Conservation (phyloP, 1,139 yeast species). For the Candida sanyaensis region DNA sequence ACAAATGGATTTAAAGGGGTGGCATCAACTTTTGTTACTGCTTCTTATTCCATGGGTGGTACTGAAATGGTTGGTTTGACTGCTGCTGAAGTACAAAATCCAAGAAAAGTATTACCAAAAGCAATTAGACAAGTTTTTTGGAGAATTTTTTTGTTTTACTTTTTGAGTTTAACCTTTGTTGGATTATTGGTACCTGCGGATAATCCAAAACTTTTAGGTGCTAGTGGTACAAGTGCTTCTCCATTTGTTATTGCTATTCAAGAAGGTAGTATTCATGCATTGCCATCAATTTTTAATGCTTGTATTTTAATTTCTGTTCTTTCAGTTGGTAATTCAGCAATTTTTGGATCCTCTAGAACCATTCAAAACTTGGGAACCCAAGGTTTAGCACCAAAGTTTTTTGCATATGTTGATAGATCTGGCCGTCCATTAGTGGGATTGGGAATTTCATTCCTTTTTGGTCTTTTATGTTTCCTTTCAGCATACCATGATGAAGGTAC, state of each 20-base stretch:
- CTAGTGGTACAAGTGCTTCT: slow-evolving; percentile 38
- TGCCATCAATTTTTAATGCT: slow-evolving; percentile 48
- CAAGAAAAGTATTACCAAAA: slow-evolving; percentile 37
- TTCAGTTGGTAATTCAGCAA: slow-evolving; percentile 48
- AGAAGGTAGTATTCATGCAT: slow-evolving; percentile 48
- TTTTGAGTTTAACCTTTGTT: slow-evolving; percentile 39
- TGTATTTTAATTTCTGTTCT: slow-evolving; percentile 42
- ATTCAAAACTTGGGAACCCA: slow-evolving; percentile 42
- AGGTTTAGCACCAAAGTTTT: slow-evolving; percentile 40
- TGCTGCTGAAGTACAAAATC: slow-evolving; percentile 39
- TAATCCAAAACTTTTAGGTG: slow-evolving; percentile 34
- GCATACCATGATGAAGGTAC: slow-evolving; percentile 38
- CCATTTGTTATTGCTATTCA: slow-evolving; percentile 63
- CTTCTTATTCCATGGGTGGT: slow-evolving; percentile 45
- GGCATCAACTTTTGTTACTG: slow-evolving; percentile 43
- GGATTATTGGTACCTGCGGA: slow-evolving; percentile 40
- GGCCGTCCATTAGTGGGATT: slow-evolving; percentile 48
- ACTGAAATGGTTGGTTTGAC: slow-evolving; percentile 53
- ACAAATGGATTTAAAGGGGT: slow-evolving; percentile 46
- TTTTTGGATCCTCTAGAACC: slow-evolving; percentile 47
- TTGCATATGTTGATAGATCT: slow-evolving; percentile 37
- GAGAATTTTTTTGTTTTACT: slow-evolving; percentile 44
- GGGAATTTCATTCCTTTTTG: slow-evolving; percentile 32
- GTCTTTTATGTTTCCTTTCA: slow-evolving; percentile 40
- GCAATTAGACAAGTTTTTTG: slow-evolving; percentile 48